A percentile compares a stretch with the other conserved stretches of the same genome.
These are phyloP conservation scores for Mycena galericulata DNA, from an alignment of 768 basidiomycete genomes.

Conservation along the genomic window DNA sequence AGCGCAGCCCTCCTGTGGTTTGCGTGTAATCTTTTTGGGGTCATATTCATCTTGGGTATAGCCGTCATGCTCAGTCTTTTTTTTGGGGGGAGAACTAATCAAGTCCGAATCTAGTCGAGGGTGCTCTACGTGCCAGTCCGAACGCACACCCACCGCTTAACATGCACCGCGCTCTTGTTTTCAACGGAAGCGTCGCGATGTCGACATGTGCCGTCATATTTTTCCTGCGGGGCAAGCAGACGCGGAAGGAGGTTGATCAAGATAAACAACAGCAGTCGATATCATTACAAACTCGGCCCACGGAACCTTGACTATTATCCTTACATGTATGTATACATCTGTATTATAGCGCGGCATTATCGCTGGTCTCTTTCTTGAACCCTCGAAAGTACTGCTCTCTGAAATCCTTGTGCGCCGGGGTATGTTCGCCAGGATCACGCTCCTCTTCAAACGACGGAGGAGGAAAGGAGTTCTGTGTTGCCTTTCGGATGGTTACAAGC, in stretches of 20 bases:
- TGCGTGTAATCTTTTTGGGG: constrained; percentile 56
- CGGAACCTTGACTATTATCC: constrained; percentile 5
- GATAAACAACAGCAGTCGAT: constrained; percentile 48
- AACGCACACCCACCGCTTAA: constrained; percentile 77
- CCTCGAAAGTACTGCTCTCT: constrained; percentile 89
- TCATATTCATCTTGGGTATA: constrained; percentile 33
- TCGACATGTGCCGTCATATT: constrained; percentile 56
- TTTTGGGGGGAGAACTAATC: constrained; percentile 40
- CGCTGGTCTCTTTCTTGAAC: constrained; percentile 62
- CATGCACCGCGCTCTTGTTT: constrained; percentile 76
- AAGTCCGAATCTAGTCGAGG: constrained; percentile 59
- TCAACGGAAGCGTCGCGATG: constrained; percentile 68
- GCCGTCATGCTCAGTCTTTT: constrained; percentile 60
- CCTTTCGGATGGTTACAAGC: constrained; percentile 93
- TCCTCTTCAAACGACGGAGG: constrained; percentile 67
- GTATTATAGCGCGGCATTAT: neutral
- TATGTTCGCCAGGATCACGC: constrained; percentile 45
- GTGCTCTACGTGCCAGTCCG: constrained; percentile 72
- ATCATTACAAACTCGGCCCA: constrained; percentile 24
- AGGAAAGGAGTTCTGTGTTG: constrained; percentile 54
- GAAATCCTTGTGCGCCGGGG: constrained; percentile 92
- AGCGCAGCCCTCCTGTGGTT: constrained; percentile 85
- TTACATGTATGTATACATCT: neutral
- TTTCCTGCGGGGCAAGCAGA: constrained; percentile 70
- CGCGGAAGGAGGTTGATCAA: constrained; percentile 72